These are phyloP conservation scores for Nepenthes gracilis DNA, from an alignment of 148 eudicot species.

Conservation along the genomic window DNA sequence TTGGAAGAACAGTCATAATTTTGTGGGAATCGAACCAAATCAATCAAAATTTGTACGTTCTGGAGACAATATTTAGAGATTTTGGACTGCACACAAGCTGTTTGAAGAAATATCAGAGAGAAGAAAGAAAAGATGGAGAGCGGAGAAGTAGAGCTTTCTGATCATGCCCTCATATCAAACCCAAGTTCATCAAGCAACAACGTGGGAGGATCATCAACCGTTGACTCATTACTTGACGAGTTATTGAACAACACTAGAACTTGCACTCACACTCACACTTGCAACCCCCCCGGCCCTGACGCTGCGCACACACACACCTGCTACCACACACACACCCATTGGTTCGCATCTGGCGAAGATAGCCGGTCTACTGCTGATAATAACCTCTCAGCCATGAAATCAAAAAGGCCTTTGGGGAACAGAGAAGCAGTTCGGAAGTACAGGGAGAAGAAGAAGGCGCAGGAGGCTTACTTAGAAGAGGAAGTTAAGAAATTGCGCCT, in stretches of 20 bases:
- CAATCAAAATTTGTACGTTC: too few species aligned
- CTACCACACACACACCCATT: constrained; percentile 35
- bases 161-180: too few species aligned
- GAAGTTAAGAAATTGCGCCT: constrained; percentile 43
- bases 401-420: constrained; percentile 32
- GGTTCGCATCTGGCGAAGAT: constrained; percentile 12
- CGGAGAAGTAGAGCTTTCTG: too few species aligned
- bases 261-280: constrained; percentile 51
- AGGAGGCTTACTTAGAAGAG: constrained; percentile 41
- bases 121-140: too few species aligned
- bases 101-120: too few species aligned
- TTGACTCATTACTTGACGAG: constrained; percentile 20
- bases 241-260: constrained; percentile 31
- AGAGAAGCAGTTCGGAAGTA: constrained; percentile 57
- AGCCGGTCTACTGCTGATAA: too few species aligned
- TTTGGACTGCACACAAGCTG: too few species aligned
- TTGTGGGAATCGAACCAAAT: too few species aligned
- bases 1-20: too few species aligned
- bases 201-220: not conserved
- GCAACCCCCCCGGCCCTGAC: not conserved
- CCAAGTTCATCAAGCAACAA: too few species aligned
- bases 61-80: too few species aligned
- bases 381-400: too few species aligned
- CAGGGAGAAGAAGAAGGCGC: constrained; percentile 55
- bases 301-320: constrained; percentile 11